Base-by-base conservation (phyloP, 768 basidiomycete genomes). In the Pulveroboletus sp. region DNA sequence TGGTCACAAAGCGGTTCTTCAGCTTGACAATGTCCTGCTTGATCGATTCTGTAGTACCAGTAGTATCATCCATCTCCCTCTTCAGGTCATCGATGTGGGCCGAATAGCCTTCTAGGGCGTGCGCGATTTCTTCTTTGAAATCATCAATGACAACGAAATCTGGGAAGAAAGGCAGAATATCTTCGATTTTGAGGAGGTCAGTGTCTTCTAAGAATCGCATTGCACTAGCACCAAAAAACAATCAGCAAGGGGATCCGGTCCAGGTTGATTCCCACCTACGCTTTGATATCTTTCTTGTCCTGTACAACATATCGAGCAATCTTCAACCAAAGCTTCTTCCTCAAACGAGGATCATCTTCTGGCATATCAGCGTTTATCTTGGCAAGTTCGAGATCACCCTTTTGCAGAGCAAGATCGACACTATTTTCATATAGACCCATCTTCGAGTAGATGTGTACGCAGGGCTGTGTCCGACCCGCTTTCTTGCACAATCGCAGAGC, bases 141-240 rank as follows among this genome's bases (percentile, higher is more conserved):
- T 98, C 96, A 65, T 98, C 96, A 57, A 99, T 97, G 51, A 97
- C 90, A 11, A 95, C 93, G 64, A 99, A 99, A 71, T 98, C 95
- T 2, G 96, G 95, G 83, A 99, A 98, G 83, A 98, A 99, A 6
- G 96, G 96, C 15, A 99, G 73, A 54, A 99, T 96, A 63, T 99
- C 96, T 65, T 99, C 96, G 56, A 99, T 95, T 71, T 97, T 97
- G 64, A 99, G 81, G 32, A 98, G 72, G 58, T 91, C 85, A 0
- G 96, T 95, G 55, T 91, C 86, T 65, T 98, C 93, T 59, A 98
- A 75, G 74, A 99, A 97, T 18, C 81, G 82, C 92, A 98, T 98
- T 17, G 96, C 96, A 46, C 95, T 99, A 65, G 26, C 46, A 48
- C 41, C 39, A 15, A 36, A 33, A 46, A 47, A 35, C 21, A 38